Evolutionary conservation across 306 rosid species (phyloP).

Genomic region (Malus sieversii): DNA sequence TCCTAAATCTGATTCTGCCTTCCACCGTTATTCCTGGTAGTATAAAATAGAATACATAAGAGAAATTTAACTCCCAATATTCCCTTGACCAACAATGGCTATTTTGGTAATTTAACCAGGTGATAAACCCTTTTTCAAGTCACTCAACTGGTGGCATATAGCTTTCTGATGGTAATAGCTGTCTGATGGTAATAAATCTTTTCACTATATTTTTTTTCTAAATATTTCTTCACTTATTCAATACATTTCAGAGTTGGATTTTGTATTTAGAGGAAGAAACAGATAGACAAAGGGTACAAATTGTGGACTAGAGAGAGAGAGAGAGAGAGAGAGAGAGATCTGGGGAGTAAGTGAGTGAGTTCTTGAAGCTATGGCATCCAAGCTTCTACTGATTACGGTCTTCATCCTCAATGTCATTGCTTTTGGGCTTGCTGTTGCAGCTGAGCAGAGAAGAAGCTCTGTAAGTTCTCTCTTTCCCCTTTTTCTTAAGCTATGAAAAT

Average conservation of each 20-base stretch:
- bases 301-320: not conserved
- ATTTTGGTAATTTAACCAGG: slow-evolving; percentile 30
- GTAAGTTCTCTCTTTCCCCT: slow-evolving; percentile 38
- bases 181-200: slow-evolving; percentile 10
- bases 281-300: not conserved
- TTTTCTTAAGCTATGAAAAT: not conserved
- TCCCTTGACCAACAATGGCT: not conserved
- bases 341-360: slow-evolving; percentile 8
- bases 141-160: slow-evolving; percentile 23
- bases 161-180: slow-evolving; percentile 20
- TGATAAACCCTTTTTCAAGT: slow-evolving; percentile 10
- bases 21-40: too few relatives aligned
- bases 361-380: slow-evolving; percentile 76
- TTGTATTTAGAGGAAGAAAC: slow-evolving; percentile 7
- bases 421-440: slow-evolving; percentile 87
- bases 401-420: slow-evolving; percentile 67
- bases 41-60: too few relatives aligned
- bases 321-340: slow-evolving; percentile 26
- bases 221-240: not conserved
- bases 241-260: not conserved
- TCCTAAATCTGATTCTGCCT: too few relatives aligned
- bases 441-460: slow-evolving; percentile 95
- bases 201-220: not conserved
- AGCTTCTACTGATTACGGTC: slow-evolving; percentile 56
- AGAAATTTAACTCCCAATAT: too few relatives aligned